Percentiles rank a stretch among this genome's conserved stretches.
phyloP scores from a whole-genome alignment of 2,329 filamentous ascomycete genomes.

The Dothistroma pini region DNA sequence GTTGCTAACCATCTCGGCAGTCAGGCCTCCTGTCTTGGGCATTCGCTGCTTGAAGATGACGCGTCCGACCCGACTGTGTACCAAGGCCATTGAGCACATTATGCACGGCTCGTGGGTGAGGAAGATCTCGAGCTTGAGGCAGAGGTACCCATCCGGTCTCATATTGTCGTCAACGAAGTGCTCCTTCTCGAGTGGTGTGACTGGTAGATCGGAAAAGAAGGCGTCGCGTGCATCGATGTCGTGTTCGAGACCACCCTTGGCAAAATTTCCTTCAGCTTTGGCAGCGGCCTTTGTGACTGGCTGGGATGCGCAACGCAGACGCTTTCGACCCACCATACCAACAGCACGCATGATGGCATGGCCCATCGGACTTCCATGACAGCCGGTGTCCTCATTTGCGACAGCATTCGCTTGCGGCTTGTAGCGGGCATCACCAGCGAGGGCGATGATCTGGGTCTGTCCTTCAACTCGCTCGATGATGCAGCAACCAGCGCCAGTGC shows the following conservation, averaged over 20 bases:
- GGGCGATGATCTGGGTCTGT: conserved; percentile 59
- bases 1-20: conserved; percentile 57
- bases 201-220: conserved; percentile 64
- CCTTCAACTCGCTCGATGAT: conserved; percentile 61
- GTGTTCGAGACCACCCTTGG: conserved; percentile 32
- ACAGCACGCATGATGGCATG: conserved; percentile 76
- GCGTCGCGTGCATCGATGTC: conserved; percentile 42
- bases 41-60: conserved; percentile 79
- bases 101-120: conserved; percentile 93
- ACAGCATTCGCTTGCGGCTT: conserved; percentile 37
- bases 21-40: conserved; percentile 76
- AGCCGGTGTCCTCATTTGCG: conserved; percentile 22
- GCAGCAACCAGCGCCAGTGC: conserved; percentile 69
- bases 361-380: conserved; percentile 68
- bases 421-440: conserved; percentile 75
- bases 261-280: conserved; percentile 33
- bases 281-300: conserved; percentile 29
- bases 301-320: conserved; percentile 37
- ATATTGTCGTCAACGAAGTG: conserved; percentile 64
- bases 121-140: conserved; percentile 89
- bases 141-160: conserved; percentile 79
- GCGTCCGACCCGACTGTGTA: conserved; percentile 87
- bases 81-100: conserved; percentile 94
- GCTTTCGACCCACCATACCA: conserved; percentile 69
- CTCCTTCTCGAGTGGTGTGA: conserved; percentile 62